Evolutionary conservation across 345 rosid genomes (phyloP).

Genomic region (Lenwebbia sp.): DNA sequence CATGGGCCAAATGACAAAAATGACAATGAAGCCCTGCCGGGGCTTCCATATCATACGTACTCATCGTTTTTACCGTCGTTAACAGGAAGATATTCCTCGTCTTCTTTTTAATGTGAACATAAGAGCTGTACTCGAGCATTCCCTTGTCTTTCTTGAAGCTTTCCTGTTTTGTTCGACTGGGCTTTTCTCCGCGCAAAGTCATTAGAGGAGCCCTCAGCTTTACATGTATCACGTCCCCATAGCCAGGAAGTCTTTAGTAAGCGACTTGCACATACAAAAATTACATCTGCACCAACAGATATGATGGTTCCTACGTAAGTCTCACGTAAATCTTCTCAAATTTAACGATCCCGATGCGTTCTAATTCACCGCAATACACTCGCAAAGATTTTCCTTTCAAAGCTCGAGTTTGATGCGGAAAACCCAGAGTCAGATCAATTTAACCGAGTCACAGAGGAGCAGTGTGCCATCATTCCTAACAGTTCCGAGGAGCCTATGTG

Average conservation of each 20-base stretch:
- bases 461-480: not conserved
- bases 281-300: not conserved
- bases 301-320: not conserved
- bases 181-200: not conserved
- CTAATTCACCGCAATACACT: not conserved
- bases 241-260: not conserved
- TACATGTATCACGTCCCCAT: not conserved
- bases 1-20: not conserved
- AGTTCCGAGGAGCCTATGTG: not conserved
- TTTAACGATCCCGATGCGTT: not conserved
- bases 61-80: not conserved
- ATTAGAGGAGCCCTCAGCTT: not conserved
- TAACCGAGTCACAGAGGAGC: not conserved
- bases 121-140: not conserved
- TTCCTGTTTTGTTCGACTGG: not conserved
- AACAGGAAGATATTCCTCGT: not conserved
- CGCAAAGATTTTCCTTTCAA: not conserved
- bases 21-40: not conserved
- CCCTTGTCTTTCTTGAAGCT: not conserved
- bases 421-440: not conserved
- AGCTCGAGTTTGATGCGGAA: not conserved
- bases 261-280: not conserved
- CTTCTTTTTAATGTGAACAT: not conserved
- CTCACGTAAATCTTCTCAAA: not conserved
- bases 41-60: not conserved